phyloP scores from a whole-genome alignment of 257 asterid species.

The Capsicum pubescens region DNA sequence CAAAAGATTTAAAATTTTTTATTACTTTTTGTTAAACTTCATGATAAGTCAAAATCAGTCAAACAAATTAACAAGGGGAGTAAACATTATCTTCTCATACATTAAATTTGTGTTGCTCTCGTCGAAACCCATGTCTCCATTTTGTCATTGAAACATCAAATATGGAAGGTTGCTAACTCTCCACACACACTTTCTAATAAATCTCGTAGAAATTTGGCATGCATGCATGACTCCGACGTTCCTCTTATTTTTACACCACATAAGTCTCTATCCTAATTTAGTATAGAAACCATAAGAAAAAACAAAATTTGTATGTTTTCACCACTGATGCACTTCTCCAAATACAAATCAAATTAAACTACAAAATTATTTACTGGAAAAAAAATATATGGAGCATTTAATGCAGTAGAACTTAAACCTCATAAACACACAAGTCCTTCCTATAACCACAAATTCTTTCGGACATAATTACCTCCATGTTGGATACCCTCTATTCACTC shows the following conservation, averaged over 20 bases:
- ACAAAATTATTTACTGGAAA: neutral
- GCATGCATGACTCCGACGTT: slow-evolving; percentile 20
- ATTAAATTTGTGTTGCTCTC: slow-evolving; percentile 18
- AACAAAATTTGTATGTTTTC: neutral
- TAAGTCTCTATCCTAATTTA: slow-evolving; percentile 6
- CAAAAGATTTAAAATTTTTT: too few species aligned
- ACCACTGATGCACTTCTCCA: neutral
- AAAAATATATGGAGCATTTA: slow-evolving; percentile 25
- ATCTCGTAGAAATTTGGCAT: neutral
- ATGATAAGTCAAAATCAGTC: too few species aligned
- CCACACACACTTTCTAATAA: neutral
- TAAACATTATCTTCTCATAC: neutral
- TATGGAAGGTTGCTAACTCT: slow-evolving; percentile 10
- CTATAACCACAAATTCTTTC: slow-evolving; percentile 40
- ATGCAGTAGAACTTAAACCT: slow-evolving; percentile 32
- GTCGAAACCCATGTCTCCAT: neutral
- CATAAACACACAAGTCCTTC: slow-evolving; percentile 35
- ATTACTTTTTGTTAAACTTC: too few species aligned
- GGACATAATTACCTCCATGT: slow-evolving; percentile 59
- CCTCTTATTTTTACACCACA: slow-evolving; percentile 15
- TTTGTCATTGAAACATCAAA: neutral
- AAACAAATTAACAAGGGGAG: too few species aligned
- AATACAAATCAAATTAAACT: neutral
- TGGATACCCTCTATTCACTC: slow-evolving; percentile 62
- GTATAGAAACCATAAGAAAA: neutral